Evolutionary conservation across 768 basidiomycete species (phyloP).

Genomic region (Phlegmacium glaucopus): DNA sequence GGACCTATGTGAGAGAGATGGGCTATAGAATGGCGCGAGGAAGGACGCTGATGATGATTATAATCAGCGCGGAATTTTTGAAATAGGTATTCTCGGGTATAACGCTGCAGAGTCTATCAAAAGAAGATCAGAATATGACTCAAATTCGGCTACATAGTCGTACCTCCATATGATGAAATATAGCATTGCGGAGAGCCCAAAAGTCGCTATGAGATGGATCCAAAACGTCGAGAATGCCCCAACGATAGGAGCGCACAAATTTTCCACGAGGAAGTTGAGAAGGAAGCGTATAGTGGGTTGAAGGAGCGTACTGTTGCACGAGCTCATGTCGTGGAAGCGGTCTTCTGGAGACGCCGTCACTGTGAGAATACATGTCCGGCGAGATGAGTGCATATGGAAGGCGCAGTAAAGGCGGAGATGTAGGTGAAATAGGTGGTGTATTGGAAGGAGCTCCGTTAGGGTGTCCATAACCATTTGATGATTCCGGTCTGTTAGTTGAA

Average conservation of each 20-base stretch:
- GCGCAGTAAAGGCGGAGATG: slow-evolving; percentile 54
- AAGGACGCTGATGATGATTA: slow-evolving; percentile 45
- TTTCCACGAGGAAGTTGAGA: slow-evolving; percentile 56
- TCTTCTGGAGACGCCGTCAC: slow-evolving; percentile 66
- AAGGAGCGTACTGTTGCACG: slow-evolving; percentile 69
- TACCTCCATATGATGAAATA: slow-evolving; percentile 90
- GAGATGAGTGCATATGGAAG: slow-evolving; percentile 85
- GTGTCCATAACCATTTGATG: slow-evolving; percentile 49
- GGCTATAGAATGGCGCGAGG: slow-evolving; percentile 42
- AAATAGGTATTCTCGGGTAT: slow-evolving; percentile 80
- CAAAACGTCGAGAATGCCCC: slow-evolving; percentile 81
- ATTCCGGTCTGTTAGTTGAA: slow-evolving; percentile 38
- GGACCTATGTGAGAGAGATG: slow-evolving; percentile 43
- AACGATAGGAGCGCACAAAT: slow-evolving; percentile 72
- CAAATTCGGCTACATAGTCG: slow-evolving; percentile 11
- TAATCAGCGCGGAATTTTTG: slow-evolving; percentile 70
- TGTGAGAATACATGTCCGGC: slow-evolving; percentile 81
- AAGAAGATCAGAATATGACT: slow-evolving; percentile 16
- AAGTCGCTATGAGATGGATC: slow-evolving; percentile 83
- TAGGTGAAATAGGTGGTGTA: slow-evolving; percentile 69
- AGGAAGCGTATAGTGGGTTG: slow-evolving; percentile 36
- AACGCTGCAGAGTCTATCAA: slow-evolving; percentile 76
- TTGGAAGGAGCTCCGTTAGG: slow-evolving; percentile 48
- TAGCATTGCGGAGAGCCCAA: slow-evolving; percentile 65
- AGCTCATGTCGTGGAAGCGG: slow-evolving; percentile 67